These are phyloP conservation scores for Cutaneotrichosporon spelunceum DNA, from an alignment of 1,284 basidiomycete genomes.

Conservation along the genomic window DNA sequence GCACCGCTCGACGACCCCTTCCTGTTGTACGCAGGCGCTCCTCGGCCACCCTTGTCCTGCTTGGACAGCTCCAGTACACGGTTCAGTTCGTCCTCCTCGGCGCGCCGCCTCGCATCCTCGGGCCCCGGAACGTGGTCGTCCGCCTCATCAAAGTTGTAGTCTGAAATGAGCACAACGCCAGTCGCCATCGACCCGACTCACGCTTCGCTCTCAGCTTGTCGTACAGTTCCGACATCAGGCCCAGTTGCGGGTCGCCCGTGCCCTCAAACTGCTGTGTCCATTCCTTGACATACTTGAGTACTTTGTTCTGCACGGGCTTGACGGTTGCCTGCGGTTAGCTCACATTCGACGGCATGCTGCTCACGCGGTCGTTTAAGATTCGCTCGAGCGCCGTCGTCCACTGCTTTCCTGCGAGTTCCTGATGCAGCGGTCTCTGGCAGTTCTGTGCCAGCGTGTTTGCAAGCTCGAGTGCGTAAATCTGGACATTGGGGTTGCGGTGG, in stretches of 20 bases:
- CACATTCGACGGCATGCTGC: slow-evolving; percentile 28
- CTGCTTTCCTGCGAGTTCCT: slow-evolving; percentile 82
- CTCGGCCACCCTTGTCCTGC: slow-evolving; percentile 71
- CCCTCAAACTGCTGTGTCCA: slow-evolving; percentile 83
- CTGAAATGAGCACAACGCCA: slow-evolving; percentile 20
- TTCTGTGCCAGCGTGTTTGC: slow-evolving; percentile 89
- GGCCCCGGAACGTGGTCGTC: slow-evolving; percentile 56
- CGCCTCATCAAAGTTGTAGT: slow-evolving; percentile 59
- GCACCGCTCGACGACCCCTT: slow-evolving; percentile 3
- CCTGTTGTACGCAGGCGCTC: neutral
- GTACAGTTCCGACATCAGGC: slow-evolving; percentile 88
- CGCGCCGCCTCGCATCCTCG: slow-evolving; percentile 68
- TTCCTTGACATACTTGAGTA: slow-evolving; percentile 68
- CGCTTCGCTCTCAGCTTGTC: slow-evolving; percentile 78
- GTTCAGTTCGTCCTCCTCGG: slow-evolving; percentile 87
- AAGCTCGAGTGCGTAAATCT: slow-evolving; percentile 84
- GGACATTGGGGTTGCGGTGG: slow-evolving; percentile 94
- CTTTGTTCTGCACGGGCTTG: slow-evolving; percentile 76
- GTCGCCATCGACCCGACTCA: slow-evolving; percentile 47
- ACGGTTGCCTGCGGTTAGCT: slow-evolving; percentile 68
- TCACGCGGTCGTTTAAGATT: slow-evolving; percentile 79
- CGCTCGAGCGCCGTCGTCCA: slow-evolving; percentile 87
- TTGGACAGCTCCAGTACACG: slow-evolving; percentile 83
- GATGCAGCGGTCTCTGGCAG: slow-evolving; percentile 72
- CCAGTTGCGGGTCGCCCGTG: slow-evolving; percentile 65